phyloP scores from a whole-genome alignment of 371 early-diverging fungal genomes.

The Mortierella sp. region DNA sequence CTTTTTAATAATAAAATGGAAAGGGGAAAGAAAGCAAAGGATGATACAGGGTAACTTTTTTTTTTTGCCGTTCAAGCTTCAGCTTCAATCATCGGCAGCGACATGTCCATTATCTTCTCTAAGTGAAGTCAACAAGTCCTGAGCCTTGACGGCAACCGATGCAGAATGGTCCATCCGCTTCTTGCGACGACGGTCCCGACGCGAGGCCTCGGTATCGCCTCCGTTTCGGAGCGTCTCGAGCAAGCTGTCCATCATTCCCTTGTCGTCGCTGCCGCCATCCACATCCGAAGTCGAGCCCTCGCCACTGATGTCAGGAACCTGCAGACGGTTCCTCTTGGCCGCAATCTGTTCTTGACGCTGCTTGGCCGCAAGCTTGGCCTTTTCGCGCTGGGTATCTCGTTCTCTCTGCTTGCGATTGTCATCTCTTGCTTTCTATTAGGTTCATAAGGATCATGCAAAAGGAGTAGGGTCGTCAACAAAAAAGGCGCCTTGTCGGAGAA shows the following conservation, averaged over 20 bases:
- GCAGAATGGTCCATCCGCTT: slow-evolving; percentile 48
- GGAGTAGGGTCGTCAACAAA: too few relatives aligned
- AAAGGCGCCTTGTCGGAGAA: too few relatives aligned
- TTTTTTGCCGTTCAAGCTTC: background rate
- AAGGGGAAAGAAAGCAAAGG: background rate
- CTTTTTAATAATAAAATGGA: background rate
- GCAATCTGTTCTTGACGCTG: slow-evolving; percentile 50
- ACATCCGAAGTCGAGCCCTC: slow-evolving; percentile 45
- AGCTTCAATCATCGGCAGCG: background rate
- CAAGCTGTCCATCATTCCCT: slow-evolving; percentile 86
- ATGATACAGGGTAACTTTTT: background rate
- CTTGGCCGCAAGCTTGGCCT: slow-evolving; percentile 51
- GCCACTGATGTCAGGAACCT: slow-evolving; percentile 33
- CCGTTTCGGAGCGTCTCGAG: slow-evolving; percentile 81
- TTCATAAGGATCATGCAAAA: too few relatives aligned
- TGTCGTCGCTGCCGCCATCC: slow-evolving; percentile 69
- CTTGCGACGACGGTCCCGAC: slow-evolving; percentile 66
- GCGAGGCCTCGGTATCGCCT: slow-evolving; percentile 75
- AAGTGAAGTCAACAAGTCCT: slow-evolving; percentile 71
- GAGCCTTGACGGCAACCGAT: slow-evolving; percentile 76
- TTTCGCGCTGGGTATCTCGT: slow-evolving; percentile 63
- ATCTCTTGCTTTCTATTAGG: slow-evolving; percentile 55
- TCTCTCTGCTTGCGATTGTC: slow-evolving; percentile 64
- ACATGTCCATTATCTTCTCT: slow-evolving; percentile 32
- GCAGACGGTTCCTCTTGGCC: slow-evolving; percentile 37